Conservation (phyloP, 495 filamentous ascomycete genomes). For the Aspergillus hancockii region DNA sequence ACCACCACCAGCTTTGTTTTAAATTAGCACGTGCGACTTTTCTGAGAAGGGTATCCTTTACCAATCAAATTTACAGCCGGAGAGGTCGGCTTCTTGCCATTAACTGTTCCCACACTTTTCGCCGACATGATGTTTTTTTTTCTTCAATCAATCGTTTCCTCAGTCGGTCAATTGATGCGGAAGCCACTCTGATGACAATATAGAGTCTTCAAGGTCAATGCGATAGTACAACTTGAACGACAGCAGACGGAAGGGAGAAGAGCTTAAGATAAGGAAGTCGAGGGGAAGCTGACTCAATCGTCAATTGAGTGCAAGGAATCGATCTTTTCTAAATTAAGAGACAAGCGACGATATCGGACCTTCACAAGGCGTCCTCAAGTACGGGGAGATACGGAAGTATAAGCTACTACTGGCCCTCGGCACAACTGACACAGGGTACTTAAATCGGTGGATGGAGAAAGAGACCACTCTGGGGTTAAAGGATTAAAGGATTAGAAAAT, state of each 20-base stretch:
- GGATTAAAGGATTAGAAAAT: conserved; percentile 1
- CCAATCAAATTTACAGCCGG: conserved; percentile 93
- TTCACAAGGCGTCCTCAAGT: conserved; percentile 20
- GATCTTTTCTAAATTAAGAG: conserved; percentile 14
- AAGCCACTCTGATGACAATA: background rate
- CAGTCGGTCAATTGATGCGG: conserved; percentile 11
- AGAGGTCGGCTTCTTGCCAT: conserved; percentile 78
- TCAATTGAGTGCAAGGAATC: background rate
- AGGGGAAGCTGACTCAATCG: conserved; percentile 9
- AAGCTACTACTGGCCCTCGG: conserved; percentile 23
- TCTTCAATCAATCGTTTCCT: conserved; percentile 6
- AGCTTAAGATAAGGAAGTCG: conserved; percentile 8
- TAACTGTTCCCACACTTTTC: conserved; percentile 58
- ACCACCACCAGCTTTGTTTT: conserved; percentile 79
- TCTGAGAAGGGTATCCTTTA: conserved; percentile 35
- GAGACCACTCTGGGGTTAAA: conserved; percentile 4
- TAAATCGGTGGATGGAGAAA: conserved; percentile 9
- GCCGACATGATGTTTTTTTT: conserved; percentile 57
- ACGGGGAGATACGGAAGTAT: conserved; percentile 34
- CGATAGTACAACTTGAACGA: conserved; percentile 26
- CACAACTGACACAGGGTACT: conserved; percentile 14
- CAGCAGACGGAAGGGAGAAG: conserved; percentile 19
- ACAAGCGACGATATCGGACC: conserved; percentile 24
- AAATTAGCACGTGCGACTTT: conserved; percentile 13
- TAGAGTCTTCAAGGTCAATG: background rate